phyloP scores from a whole-genome alignment of 768 basidiomycete genomes.

The Amanita thiersii region DNA sequence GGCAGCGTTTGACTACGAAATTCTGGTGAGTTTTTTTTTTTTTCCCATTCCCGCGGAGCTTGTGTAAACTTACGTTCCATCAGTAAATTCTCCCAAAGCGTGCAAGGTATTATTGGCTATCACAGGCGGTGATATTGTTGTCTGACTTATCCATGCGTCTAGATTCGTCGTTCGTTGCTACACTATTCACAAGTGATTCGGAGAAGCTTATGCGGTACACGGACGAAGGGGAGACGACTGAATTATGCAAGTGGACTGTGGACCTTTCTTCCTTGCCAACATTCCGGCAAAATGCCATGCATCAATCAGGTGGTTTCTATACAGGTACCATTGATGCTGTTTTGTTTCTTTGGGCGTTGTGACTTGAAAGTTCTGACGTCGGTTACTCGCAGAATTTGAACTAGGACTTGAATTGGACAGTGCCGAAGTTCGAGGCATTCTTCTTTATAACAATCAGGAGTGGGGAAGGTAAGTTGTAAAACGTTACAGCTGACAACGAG shows the following conservation, averaged over 20 bases:
- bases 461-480: constrained; percentile 60
- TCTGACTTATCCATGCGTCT: constrained; percentile 5
- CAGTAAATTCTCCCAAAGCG: constrained; percentile 71
- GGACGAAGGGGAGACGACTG: constrained; percentile 72
- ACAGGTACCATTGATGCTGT: constrained; percentile 43
- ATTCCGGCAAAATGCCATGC: constrained; percentile 66
- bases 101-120: constrained; percentile 28
- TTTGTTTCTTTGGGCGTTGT: not conserved
- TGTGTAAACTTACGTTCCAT: constrained; percentile 9
- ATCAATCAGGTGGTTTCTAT: constrained; percentile 62
- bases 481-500: constrained; percentile 10
- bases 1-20: constrained; percentile 76
- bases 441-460: constrained; percentile 68
- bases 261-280: constrained; percentile 71
- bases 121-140: constrained; percentile 5
- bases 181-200: constrained; percentile 70
- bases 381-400: constrained; percentile 56
- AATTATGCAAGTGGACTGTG: constrained; percentile 84
- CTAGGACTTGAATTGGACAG: constrained; percentile 79
- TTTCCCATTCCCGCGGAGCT: constrained; percentile 10
- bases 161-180: constrained; percentile 80
- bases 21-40: constrained; percentile 54
- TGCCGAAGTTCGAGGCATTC: constrained; percentile 77
- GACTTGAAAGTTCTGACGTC: constrained; percentile 1
- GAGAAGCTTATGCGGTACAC: constrained; percentile 76